Evolutionary conservation across 192 early-diverging fungal genomes (phyloP).

Genomic region (Coemansia sp.): DNA sequence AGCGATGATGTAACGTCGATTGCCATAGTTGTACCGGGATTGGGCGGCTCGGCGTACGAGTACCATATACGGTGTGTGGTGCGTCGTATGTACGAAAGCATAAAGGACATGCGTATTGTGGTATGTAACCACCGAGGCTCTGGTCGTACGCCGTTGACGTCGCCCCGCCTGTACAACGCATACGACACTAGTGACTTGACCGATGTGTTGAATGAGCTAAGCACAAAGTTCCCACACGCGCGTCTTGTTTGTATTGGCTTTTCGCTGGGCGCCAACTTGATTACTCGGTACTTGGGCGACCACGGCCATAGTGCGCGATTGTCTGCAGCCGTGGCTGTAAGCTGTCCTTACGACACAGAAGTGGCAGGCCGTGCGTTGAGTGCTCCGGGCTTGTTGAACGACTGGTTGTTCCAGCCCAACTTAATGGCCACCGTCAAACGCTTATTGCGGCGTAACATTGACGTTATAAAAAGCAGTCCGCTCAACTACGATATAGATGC

Average conservation of each 20-base stretch:
- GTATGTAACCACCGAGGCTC: slow-evolving; percentile 54
- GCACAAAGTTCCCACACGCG: slow-evolving; percentile 56
- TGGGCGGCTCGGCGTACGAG: slow-evolving; percentile 91
- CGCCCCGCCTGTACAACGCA: slow-evolving; percentile 74
- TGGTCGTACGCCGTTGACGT: slow-evolving; percentile 44
- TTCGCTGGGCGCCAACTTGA: slow-evolving; percentile 86
- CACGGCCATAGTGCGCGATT: slow-evolving; percentile 68
- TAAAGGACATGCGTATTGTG: slow-evolving; percentile 64
- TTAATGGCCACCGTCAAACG: slow-evolving; percentile 60
- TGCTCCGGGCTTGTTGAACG: slow-evolving; percentile 52
- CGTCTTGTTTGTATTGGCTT: slow-evolving; percentile 77
- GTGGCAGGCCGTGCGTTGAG: slow-evolving; percentile 39
- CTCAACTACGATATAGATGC: slow-evolving; percentile 50
- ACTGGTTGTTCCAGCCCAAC: slow-evolving; percentile 60
- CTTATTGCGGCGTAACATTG: slow-evolving; percentile 37
- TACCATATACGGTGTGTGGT: slow-evolving; percentile 79
- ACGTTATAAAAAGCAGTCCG: slow-evolving; percentile 39
- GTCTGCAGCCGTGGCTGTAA: slow-evolving; percentile 70
- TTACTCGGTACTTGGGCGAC: slow-evolving; percentile 87
- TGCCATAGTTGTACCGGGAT: slow-evolving; percentile 77
- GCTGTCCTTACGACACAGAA: slow-evolving; percentile 81
- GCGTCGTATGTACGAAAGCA: slow-evolving; percentile 50
- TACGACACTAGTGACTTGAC: slow-evolving; percentile 73
- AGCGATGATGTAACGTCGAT: slow-evolving; percentile 59
- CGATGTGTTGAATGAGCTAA: slow-evolving; percentile 15